Evolutionary conservation across 371 early-diverging fungal genomes (phyloP).

Genomic region (Mortierella sp.): DNA sequence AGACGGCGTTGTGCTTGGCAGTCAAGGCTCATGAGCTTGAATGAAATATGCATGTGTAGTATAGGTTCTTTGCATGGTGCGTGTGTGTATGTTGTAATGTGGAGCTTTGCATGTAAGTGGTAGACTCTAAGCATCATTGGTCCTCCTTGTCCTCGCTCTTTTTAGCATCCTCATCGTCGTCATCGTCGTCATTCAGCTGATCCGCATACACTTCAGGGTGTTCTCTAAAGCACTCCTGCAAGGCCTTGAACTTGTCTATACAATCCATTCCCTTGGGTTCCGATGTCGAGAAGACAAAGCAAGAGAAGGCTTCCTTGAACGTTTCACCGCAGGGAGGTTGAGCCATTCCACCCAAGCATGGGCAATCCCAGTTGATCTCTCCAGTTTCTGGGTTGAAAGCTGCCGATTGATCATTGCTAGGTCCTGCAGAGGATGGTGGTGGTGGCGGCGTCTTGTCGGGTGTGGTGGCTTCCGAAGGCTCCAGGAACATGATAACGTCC

Average conservation of each 20-base stretch:
- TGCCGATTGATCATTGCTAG: constrained; percentile 54
- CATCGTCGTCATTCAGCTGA: constrained; percentile 45
- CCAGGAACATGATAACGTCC: constrained; percentile 65
- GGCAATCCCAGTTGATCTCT: constrained; percentile 99
- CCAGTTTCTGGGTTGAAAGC: constrained; percentile 83
- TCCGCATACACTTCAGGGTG: constrained; percentile 81
- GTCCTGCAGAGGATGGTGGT: constrained; percentile 20
- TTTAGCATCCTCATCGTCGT: constrained; percentile 18
- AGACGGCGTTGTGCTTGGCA: no score
- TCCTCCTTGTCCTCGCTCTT: constrained; percentile 6
- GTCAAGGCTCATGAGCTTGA: no score
- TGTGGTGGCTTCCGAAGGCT: constrained; percentile 44
- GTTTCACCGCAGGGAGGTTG: constrained; percentile 95
- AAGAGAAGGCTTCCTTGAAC: constrained; percentile 97
- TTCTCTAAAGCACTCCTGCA: constrained; percentile 88
- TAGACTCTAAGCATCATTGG: constrained; percentile 30
- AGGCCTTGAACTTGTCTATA: constrained; percentile 81
- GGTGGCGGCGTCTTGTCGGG: constrained; percentile 17
- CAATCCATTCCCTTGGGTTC: constrained; percentile 90
- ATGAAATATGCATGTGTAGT: no score
- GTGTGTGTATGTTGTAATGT: no score
- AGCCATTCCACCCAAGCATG: constrained; percentile 97
- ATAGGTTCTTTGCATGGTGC: no score
- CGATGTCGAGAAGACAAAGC: constrained; percentile 88
- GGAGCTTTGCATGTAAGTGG: no score